Evolutionary conservation across 805 yeast species (phyloP), one percentile per base, ranked within the genome.

Genomic region (Yamadazyma phyllophila): DNA sequence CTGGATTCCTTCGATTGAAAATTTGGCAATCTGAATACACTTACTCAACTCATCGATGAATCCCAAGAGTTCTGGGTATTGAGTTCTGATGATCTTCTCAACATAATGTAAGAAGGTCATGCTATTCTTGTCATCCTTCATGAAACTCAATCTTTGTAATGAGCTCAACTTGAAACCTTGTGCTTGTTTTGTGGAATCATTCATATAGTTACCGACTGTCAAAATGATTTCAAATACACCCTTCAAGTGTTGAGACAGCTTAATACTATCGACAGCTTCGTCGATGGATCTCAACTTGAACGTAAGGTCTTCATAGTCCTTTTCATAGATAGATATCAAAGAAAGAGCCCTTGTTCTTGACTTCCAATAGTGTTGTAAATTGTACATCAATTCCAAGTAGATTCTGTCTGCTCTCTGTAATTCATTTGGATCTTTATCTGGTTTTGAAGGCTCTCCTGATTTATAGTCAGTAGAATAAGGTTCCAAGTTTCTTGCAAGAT

Each of bases 191-290:
- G 83, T 71, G 6, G 73, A 63, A 55, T 83, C 89, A 59, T 86
- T 86, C 94, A 86, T 86, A 54, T 78, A 85, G 55, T 86, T 86
- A 50, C 94, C 95, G 46, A 86, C 79, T 11, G 82, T 81, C 52
- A 83, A 77, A 49, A 86, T 83, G 36, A 86, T 78, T 50, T 78
- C 81, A 48, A 86, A 74, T 2, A 85, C 77, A 43, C 73, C 72
- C 50, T 79, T 74, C 56, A 86, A 73, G 32, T 79, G 73, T 13
- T 69, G 55, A 0, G 89, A 83, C 11, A 69, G 65, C 43, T 68
- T 71, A 17, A 86, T 67, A 26, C 76, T 70, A 26, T 72, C 77
- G 16, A 82, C 74, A 0, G 86, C 84, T 39, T 72, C 77, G 55
- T 85, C 90, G 34, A 85, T 66, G 10, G 74, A 60, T 46, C 78